phyloP scores from a whole-genome alignment of 139 green algal genomes.

The Trebouxia sp. region DNA sequence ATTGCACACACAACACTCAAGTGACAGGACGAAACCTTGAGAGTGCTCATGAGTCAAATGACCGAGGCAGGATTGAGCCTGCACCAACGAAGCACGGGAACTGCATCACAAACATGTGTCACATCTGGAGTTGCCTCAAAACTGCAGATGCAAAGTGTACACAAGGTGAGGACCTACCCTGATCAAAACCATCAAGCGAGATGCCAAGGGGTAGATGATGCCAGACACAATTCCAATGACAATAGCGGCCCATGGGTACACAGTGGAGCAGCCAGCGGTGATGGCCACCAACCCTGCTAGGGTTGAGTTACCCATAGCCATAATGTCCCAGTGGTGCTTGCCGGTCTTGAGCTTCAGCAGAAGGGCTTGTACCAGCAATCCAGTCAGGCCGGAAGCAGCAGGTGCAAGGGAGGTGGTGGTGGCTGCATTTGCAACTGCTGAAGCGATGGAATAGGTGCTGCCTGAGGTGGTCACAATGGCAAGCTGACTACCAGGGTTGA shows the following conservation, averaged over 20 bases:
- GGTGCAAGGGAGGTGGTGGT: constrained; percentile 85
- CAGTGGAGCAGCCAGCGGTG: constrained; percentile 68
- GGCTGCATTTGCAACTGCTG: constrained; percentile 42
- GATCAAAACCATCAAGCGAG: constrained; percentile 38
- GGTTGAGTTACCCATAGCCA: constrained; percentile 76
- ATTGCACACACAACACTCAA: background rate
- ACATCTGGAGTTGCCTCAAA: background rate
- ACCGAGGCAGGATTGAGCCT: no score
- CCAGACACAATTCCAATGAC: constrained; percentile 71
- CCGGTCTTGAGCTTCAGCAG: constrained; percentile 34
- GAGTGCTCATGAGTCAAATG: no score
- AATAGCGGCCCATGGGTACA: constrained; percentile 85
- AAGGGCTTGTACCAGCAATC: constrained; percentile 9
- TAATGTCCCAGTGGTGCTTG: constrained; percentile 71
- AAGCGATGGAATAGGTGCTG: constrained; percentile 21
- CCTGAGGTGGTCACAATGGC: constrained; percentile 46
- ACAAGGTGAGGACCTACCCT: no score
- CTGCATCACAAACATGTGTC: background rate
- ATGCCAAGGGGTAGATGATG: constrained; percentile 53
- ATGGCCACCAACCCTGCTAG: constrained; percentile 82
- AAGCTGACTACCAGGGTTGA: constrained; percentile 78
- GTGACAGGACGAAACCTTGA: background rate
- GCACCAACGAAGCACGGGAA: no score
- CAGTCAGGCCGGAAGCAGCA: constrained; percentile 57
- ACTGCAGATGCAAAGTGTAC: no score